phyloP scores from a whole-genome alignment of 495 filamentous ascomycete genomes.

The Aspergillus mulundensis region DNA sequence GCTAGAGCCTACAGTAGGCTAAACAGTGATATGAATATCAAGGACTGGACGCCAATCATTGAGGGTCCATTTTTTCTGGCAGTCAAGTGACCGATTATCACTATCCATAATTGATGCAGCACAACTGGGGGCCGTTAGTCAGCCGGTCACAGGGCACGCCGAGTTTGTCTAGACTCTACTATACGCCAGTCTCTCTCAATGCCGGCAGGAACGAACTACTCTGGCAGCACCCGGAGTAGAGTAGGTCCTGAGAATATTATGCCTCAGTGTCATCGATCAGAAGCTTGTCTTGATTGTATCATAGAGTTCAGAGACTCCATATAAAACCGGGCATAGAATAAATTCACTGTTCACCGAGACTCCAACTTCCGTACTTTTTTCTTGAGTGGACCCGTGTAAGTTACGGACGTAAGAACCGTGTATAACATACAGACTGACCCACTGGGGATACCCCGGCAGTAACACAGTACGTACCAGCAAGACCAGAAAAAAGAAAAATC shows the following conservation, averaged over 20 bases:
- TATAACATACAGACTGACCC: slow-evolving; percentile 25
- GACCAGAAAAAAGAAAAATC: slow-evolving; percentile 7
- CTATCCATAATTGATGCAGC: neutral
- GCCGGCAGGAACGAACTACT: no score
- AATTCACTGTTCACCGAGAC: neutral
- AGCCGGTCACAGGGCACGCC: slow-evolving; percentile 25
- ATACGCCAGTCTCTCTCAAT: neutral
- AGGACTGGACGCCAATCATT: slow-evolving; percentile 17
- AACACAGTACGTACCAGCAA: slow-evolving; percentile 13
- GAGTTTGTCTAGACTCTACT: slow-evolving; percentile 25
- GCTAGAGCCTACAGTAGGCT: neutral
- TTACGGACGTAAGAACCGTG: slow-evolving; percentile 20
- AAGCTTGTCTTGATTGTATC: no score
- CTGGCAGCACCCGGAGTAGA: no score
- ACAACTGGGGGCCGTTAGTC: slow-evolving; percentile 17
- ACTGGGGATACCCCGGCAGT: slow-evolving; percentile 33
- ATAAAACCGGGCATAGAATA: neutral
- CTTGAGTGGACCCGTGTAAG: slow-evolving; percentile 22
- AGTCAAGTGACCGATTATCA: slow-evolving; percentile 22
- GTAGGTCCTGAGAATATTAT: no score
- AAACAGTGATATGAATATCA: slow-evolving; percentile 14
- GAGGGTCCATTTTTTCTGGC: slow-evolving; percentile 19
- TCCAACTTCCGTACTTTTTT: slow-evolving; percentile 25
- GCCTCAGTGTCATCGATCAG: no score
- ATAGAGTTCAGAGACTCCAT: no score